Conservation (phyloP, 2,329 filamentous ascomycete genomes). For the Pseudogymnoascus sp. region DNA sequence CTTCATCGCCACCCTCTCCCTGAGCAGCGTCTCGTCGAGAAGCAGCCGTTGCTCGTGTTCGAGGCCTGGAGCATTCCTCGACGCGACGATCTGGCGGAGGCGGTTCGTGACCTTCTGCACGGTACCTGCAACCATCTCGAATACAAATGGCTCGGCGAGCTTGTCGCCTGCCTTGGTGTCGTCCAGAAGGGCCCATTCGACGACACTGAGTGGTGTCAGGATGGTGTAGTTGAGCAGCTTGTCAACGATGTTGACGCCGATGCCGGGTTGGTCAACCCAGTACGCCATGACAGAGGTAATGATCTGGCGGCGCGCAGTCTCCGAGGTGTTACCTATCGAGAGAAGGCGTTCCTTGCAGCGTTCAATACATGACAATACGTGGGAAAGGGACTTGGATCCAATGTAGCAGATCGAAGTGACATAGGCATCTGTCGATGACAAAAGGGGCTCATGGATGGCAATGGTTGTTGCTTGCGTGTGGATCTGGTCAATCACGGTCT, state of each 20-base stretch:
- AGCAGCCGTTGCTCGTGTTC: conserved; percentile 38
- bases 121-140: conserved; percentile 84
- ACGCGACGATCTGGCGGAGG: conserved; percentile 69
- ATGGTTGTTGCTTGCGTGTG: conserved; percentile 67
- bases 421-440: conserved; percentile 87
- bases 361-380: conserved; percentile 92
- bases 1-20: conserved; percentile 67
- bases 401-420: conserved; percentile 90
- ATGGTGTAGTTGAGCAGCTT: conserved; percentile 98
- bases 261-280: conserved; percentile 87
- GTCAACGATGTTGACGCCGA: conserved; percentile 87
- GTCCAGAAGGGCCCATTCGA: conserved; percentile 80
- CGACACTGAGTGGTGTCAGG: conserved; percentile 73
- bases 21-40: conserved; percentile 57
- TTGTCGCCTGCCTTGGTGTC: conserved; percentile 52
- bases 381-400: conserved; percentile 90
- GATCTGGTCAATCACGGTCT: conserved; percentile 70
- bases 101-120: conserved; percentile 84
- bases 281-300: conserved; percentile 85
- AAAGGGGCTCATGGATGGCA: conserved; percentile 64
- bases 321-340: conserved; percentile 66
- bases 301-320: conserved; percentile 76
- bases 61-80: conserved; percentile 51
- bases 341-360: conserved; percentile 85
- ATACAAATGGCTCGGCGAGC: conserved; percentile 69